Evolutionary conservation across 2,329 filamentous ascomycete species (phyloP).

Genomic region (Microsporum audouinii): DNA sequence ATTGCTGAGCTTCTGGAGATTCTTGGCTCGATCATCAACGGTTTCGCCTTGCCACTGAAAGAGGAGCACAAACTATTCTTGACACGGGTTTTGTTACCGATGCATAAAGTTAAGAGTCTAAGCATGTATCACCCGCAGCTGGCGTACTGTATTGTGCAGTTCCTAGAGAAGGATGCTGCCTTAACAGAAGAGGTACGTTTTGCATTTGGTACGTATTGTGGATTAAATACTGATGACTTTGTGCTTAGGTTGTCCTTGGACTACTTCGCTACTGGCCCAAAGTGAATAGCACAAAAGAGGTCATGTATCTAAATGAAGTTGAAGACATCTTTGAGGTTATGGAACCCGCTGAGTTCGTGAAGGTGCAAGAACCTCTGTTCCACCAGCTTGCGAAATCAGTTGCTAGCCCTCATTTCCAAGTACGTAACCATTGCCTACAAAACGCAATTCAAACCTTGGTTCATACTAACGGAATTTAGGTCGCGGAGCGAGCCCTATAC

Average conservation of each 20-base stretch:
- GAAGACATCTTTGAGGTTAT: conserved; percentile 99
- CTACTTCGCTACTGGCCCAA: conserved; percentile 97
- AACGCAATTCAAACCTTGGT: neutral
- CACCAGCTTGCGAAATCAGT: conserved; percentile 96
- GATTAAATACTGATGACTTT: conserved; percentile 2
- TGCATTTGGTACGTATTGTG: neutral
- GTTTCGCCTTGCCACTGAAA: conserved; percentile 90
- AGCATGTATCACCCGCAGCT: conserved; percentile 99
- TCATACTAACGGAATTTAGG: conserved; percentile 36
- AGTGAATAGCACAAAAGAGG: conserved; percentile 98
- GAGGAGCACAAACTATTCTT: conserved; percentile 98
- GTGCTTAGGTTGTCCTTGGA: conserved; percentile 71
- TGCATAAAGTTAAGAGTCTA: conserved; percentile 96
- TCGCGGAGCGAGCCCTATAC: conserved; percentile 91
- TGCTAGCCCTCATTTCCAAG: conserved; percentile 94
- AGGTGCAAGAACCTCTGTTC: conserved; percentile 95
- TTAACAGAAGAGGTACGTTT: conserved; percentile 79
- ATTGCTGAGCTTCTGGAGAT: conserved; percentile 96
- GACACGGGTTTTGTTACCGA: conserved; percentile 77
- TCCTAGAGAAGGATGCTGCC: conserved; percentile 92
- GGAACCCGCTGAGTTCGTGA: conserved; percentile 96
- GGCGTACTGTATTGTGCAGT: conserved; percentile 98
- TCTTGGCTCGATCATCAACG: conserved; percentile 96
- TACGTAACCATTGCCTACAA: conserved; percentile 21
- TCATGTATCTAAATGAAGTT: conserved; percentile 98